Evolutionary conservation across 371 early-diverging fungal genomes (phyloP).

Genomic region (Apophysomyces sp.): DNA sequence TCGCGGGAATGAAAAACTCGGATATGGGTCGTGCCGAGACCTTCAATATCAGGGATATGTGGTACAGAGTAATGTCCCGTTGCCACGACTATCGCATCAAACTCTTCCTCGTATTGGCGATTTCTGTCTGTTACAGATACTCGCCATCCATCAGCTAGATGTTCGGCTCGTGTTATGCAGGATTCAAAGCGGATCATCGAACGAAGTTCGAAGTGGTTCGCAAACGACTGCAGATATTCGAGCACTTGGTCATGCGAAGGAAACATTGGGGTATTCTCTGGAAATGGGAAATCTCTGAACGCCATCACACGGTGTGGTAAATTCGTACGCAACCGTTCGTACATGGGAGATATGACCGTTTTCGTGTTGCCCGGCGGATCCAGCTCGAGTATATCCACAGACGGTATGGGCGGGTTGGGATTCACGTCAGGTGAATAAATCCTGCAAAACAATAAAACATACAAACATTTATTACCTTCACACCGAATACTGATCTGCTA

Average conservation of each 20-base stretch:
- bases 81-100: slow-evolving; percentile 62
- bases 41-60: slow-evolving; percentile 53
- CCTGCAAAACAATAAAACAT: slow-evolving; percentile 16
- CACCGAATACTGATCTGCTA: neutral
- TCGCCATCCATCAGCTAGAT: slow-evolving; percentile 18
- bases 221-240: slow-evolving; percentile 44
- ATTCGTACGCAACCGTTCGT: slow-evolving; percentile 60
- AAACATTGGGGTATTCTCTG: slow-evolving; percentile 30
- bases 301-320: slow-evolving; percentile 59
- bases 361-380: slow-evolving; percentile 26
- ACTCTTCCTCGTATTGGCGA: slow-evolving; percentile 16
- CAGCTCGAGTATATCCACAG: slow-evolving; percentile 28
- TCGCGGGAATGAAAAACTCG: slow-evolving; percentile 53
- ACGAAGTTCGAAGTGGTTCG: slow-evolving; percentile 22
- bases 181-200: slow-evolving; percentile 44
- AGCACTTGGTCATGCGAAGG: slow-evolving; percentile 45
- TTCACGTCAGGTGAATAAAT: slow-evolving; percentile 34
- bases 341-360: slow-evolving; percentile 43
- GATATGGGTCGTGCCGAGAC: slow-evolving; percentile 22
- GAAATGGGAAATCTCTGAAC: slow-evolving; percentile 51
- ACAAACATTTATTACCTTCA: neutral
- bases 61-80: slow-evolving; percentile 61
- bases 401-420: slow-evolving; percentile 27
- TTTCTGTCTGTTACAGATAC: slow-evolving; percentile 7
- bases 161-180: slow-evolving; percentile 34